phyloP scores from a whole-genome alignment of 345 rosid genomes.

The Cochlearia excelsa region DNA sequence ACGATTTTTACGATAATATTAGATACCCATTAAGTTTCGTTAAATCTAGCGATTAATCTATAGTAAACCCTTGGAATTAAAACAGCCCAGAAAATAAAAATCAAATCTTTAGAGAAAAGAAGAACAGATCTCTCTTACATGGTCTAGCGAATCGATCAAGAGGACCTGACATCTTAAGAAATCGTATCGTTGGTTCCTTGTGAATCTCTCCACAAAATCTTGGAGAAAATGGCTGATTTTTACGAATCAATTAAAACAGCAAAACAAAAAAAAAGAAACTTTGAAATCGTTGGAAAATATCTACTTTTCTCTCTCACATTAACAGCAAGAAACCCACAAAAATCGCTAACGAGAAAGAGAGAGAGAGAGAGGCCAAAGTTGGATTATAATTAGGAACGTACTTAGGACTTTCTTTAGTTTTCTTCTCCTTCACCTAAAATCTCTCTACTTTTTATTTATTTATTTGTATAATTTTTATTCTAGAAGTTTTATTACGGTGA shows the following conservation, averaged over 20 bases:
- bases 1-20: neutral
- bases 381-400: constrained; percentile 33
- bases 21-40: neutral
- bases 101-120: neutral
- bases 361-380: constrained; percentile 17
- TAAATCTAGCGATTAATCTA: neutral
- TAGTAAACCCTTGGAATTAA: constrained; percentile 36
- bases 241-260: constrained; percentile 31
- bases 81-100: neutral
- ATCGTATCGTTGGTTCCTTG: constrained; percentile 10
- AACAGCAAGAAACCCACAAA: constrained; percentile 15
- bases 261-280: neutral
- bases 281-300: constrained; percentile 17
- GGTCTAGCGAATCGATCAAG: constrained; percentile 96
- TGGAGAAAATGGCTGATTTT: constrained; percentile 33
- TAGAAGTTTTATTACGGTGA: constrained; percentile 7
- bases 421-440: constrained; percentile 24
- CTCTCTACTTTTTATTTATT: constrained; percentile 1
- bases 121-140: constrained; percentile 62
- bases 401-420: constrained; percentile 22
- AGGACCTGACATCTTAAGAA: constrained; percentile 82
- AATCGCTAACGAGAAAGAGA: constrained; percentile 4
- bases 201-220: constrained; percentile 11
- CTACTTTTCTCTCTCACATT: constrained; percentile 28
- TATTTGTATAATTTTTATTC: neutral